Percentiles rank a stretch among this genome's conserved stretches.
These are phyloP conservation scores for Begonia fuchsioides DNA, from an alignment of 306 rosid genomes.

Conservation along the genomic window DNA sequence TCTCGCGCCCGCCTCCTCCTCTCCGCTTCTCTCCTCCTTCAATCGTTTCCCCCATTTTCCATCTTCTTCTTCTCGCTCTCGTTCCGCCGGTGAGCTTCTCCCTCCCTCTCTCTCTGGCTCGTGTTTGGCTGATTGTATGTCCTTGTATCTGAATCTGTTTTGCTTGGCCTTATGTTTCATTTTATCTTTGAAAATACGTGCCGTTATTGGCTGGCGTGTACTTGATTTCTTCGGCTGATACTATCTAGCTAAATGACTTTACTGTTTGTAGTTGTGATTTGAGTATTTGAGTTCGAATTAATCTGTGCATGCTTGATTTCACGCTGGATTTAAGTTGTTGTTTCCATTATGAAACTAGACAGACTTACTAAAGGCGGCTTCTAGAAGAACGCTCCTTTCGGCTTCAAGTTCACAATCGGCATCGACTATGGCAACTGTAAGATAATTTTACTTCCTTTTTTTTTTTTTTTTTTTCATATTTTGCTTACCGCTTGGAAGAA, in stretches of 20 bases:
- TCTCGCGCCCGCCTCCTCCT: constrained; percentile 26
- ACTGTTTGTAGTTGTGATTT: background rate
- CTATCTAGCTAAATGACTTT: no score
- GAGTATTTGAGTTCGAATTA: background rate
- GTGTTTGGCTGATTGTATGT: background rate
- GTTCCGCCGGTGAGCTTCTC: constrained; percentile 29
- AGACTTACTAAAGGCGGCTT: constrained; percentile 61
- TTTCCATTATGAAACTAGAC: constrained; percentile 44
- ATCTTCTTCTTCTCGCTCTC: constrained; percentile 8
- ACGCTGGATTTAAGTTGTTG: constrained; percentile 14
- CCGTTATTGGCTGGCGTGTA: background rate
- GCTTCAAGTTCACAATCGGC: constrained; percentile 26
- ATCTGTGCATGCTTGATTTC: background rate
- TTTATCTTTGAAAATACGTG: background rate
- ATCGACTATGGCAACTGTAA: constrained; percentile 47
- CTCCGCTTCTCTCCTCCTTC: constrained; percentile 17
- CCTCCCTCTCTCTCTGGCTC: background rate
- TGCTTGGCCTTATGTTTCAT: background rate
- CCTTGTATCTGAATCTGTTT: no score
- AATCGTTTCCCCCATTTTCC: constrained; percentile 38
- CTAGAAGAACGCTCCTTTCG: constrained; percentile 32
- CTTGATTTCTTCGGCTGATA: no score
- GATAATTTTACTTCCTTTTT: constrained; percentile 12
- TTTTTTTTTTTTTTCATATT: no score
- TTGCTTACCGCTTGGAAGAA: no score